Evolutionary conservation across 129 eudicot genomes (phyloP), one percentile per base, ranked within the genome.

Genomic region (Scalesia atractyloides): DNA sequence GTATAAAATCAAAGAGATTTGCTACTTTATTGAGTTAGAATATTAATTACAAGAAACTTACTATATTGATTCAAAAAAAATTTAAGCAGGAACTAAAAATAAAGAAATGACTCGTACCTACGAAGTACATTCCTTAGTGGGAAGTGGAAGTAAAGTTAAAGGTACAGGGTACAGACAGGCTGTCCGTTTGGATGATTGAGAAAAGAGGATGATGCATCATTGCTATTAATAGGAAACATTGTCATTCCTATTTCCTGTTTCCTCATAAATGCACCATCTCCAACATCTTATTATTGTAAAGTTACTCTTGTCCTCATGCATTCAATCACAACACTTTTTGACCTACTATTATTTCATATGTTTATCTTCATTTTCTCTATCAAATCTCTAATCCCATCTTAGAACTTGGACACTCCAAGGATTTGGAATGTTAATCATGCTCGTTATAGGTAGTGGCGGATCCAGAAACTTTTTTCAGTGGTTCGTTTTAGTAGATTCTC

Each of bases 151-250:
- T 64, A 76, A 76, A 47, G 74, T 7, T 14, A 13, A 77, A 50
- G 76, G 75, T 68, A 77, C 76, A 69, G 44, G 11, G 9, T 16
- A 22, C 37, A 24, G 5, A 61, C 81, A 77, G 70, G 36, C 76
- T 69, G 76, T 51, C 24, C 24, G 14, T 76, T 67, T 76, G 8
- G 47, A 75, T 65, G 59, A 66, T 67, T 56, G 16, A 43, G 3
- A 44, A 24, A 17, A 36, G 36, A 3, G 22, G 18, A 13, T 41
- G 43, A 63, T 73, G 64, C 43, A 36, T 54, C 59, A 30, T 54
- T 64, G 2, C 80, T 68, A 60, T 37, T 69, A 77, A 26, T 70
- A 62, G 72, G 62, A 63, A 52, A 17, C 65, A 0, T 76, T 39
- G 26, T 39, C n/a, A 53, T 17, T 17, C 60, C 20, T 17, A 53